Evolutionary conservation across 371 early-diverging fungal genomes (phyloP), one percentile per base, ranked within the genome.

Genomic region (Mortierella sp.): DNA sequence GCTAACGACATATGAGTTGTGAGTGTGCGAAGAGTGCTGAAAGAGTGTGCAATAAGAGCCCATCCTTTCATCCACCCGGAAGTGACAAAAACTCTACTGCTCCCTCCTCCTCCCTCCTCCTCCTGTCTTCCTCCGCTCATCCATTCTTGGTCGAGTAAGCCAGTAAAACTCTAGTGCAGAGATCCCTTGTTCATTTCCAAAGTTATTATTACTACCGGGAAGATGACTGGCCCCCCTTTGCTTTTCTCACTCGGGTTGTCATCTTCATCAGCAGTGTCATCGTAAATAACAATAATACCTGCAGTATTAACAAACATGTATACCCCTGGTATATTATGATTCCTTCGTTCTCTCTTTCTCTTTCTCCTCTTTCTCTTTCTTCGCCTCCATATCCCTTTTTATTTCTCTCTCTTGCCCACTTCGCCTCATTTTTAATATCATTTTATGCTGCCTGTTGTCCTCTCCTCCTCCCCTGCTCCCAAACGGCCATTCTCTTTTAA

Each of bases 321-420:
- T 54, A 63, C 68, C 21, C 42, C 42, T 34, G 42, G 38, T 10
- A 68, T 34, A 16, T 9, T 34, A 38, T 38, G 42, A 38, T 38
- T 21, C 44, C 10, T 38, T 44, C 0, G 28, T 44, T 58, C 54
- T 11, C 50, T 50, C 16, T 73, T 71, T 74, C 44, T 19, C 70
- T 52, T 73, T 44, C 54, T 68, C 28, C 24, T 73, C 70, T 58
- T 48, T 72, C 63, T 55, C 58, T 47, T 70, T 60, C 34, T 75
- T 44, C 44, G 58, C 68, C 48, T 70, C 63, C 54, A 34, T 54
- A 31, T 14, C 45, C 28, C 48, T 70, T 72, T 57, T 48, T 54
- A 16, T 55, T 44, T 68, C 26, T 47, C 68, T 70, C 72, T 54
- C 55, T 70, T 19, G 44, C 80, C 45, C 50, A 3, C 50, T 50